phyloP scores from a whole-genome alignment of 176 grass and related monocot genomes.

The Raddia distichophylla region DNA sequence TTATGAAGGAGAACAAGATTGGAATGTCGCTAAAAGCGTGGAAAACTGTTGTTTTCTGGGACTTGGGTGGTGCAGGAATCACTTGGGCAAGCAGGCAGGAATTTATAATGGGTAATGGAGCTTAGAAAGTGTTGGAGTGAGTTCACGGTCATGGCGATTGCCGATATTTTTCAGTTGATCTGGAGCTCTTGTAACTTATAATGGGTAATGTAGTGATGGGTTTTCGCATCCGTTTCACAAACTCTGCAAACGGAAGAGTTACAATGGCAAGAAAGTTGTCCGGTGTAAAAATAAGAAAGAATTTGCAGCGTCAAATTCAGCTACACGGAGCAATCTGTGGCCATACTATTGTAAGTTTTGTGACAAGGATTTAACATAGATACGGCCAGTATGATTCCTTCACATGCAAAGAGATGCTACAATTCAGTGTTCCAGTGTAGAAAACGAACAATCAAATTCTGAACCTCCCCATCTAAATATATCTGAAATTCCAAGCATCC shows the following conservation, averaged over 20 bases:
- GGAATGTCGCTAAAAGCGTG: conserved; percentile 27
- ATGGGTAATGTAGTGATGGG: not conserved
- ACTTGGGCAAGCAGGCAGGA: conserved; percentile 6
- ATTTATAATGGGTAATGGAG: conserved; percentile 24
- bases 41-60: conserved; percentile 11
- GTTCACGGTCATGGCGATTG: not conserved
- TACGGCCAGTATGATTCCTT: not conserved
- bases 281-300: no score
- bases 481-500: conserved; percentile 9
- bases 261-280: not conserved
- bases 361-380: not conserved
- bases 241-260: not conserved
- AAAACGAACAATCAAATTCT: not conserved
- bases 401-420: not conserved
- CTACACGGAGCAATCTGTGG: not conserved
- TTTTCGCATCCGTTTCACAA: not conserved
- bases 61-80: conserved; percentile 33
- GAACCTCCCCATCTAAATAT: not conserved
- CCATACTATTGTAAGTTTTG: not conserved
- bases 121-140: not conserved
- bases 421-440: not conserved
- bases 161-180: not conserved
- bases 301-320: not conserved
- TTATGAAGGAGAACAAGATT: not conserved
- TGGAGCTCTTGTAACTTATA: not conserved